These are phyloP conservation scores for Letharia lupina DNA, from an alignment of 495 filamentous ascomycete species.

Conservation along the genomic window DNA sequence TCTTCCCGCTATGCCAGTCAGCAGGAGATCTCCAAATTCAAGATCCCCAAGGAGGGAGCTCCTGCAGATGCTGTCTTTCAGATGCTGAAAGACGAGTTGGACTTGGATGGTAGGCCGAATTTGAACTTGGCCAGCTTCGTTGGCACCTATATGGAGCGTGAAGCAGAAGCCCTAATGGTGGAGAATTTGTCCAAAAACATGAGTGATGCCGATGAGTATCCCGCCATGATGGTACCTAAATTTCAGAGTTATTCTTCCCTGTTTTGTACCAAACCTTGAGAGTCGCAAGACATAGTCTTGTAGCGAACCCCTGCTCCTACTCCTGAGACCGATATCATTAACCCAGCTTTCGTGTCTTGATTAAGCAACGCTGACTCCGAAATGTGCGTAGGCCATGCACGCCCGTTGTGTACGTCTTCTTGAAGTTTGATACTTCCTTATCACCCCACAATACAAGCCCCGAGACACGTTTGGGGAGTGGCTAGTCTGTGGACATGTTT, in stretches of 20 bases:
- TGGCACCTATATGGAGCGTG: conserved; percentile 61
- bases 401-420: conserved; percentile 44
- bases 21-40: conserved; percentile 59
- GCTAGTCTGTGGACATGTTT: not conserved
- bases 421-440: not conserved
- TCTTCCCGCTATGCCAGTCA: conserved; percentile 52
- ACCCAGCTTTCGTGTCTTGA: too few species aligned
- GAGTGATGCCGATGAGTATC: conserved; percentile 67
- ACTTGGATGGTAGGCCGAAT: conserved; percentile 65
- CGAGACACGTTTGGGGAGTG: not conserved
- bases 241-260: too few species aligned
- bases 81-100: conserved; percentile 64
- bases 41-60: conserved; percentile 52
- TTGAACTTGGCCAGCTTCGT: conserved; percentile 67
- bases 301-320: too few species aligned
- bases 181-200: conserved; percentile 64
- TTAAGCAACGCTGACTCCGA: too few species aligned
- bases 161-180: conserved; percentile 55
- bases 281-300: too few species aligned
- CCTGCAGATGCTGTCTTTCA: conserved; percentile 58
- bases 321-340: too few species aligned
- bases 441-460: too few species aligned
- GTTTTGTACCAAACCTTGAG: too few species aligned
- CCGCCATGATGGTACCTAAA: conserved; percentile 48
- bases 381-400: conserved; percentile 42